phyloP scores from a whole-genome alignment of 2,329 filamentous ascomycete species.

The Monascus ruber region DNA sequence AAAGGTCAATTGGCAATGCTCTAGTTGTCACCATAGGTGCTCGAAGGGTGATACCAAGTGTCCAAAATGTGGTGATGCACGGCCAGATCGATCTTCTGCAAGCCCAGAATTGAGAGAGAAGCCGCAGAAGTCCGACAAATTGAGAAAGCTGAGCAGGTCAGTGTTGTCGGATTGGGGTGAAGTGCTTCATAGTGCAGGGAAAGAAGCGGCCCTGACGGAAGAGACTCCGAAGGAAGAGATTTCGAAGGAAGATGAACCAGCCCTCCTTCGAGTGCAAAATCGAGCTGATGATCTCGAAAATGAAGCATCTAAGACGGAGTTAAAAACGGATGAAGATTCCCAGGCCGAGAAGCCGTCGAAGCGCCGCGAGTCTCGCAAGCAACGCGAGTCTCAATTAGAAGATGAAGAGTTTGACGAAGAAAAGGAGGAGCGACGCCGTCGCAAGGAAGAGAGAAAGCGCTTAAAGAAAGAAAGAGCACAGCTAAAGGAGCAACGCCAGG shows the following conservation, averaged over 20 bases:
- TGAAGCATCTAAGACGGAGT: conserved; percentile 1
- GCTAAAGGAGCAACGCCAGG: conserved; percentile 26
- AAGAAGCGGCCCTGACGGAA: neutral
- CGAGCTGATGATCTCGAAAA: conserved; percentile 1
- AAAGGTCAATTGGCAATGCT: no score
- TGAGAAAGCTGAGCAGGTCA: neutral
- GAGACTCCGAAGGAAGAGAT: neutral
- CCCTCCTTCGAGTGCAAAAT: neutral
- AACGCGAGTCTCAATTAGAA: conserved; percentile 13
- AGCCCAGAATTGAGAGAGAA: neutral
- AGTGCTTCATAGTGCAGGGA: neutral
- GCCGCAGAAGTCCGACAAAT: neutral
- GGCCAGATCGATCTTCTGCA: no score
- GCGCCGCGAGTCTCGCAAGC: conserved; percentile 7
- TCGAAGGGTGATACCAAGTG: no score
- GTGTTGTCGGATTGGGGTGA: neutral
- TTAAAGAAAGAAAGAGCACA: conserved; percentile 33
- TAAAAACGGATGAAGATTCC: conserved; percentile 3
- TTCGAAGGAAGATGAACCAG: neutral
- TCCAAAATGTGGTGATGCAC: no score
- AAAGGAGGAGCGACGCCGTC: conserved; percentile 24
- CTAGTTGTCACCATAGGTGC: no score
- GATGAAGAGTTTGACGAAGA: conserved; percentile 26
- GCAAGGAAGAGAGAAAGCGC: conserved; percentile 20
- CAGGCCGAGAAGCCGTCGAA: conserved; percentile 2